These are phyloP conservation scores for Colletotrichum karsti DNA, from an alignment of 2,329 filamentous ascomycete genomes.

Conservation along the genomic window DNA sequence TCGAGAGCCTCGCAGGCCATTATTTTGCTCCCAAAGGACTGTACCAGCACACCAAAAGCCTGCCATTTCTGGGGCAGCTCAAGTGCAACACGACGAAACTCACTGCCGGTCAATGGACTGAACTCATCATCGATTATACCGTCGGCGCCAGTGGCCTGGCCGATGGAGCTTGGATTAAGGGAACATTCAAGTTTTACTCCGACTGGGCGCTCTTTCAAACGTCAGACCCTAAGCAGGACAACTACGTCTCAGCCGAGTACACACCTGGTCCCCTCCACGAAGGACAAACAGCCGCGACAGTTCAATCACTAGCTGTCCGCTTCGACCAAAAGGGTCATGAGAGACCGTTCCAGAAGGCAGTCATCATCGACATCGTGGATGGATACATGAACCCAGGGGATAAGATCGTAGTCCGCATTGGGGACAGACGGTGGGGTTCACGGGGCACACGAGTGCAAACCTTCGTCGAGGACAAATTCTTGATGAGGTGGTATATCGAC, in stretches of 20 bases:
- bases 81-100: slow-evolving; percentile 34
- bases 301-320: slow-evolving; percentile 40
- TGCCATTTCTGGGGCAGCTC: slow-evolving; percentile 39
- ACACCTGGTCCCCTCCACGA: slow-evolving; percentile 33
- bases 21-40: slow-evolving; percentile 38
- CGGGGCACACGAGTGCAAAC: slow-evolving; percentile 42
- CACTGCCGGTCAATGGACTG: slow-evolving; percentile 39
- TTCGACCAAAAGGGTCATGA: slow-evolving; percentile 49
- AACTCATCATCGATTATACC: slow-evolving; percentile 37
- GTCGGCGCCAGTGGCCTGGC: slow-evolving; percentile 41
- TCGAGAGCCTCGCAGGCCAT: slow-evolving; percentile 31
- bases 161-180: slow-evolving; percentile 46
- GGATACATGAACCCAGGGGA: slow-evolving; percentile 46
- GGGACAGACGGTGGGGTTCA: slow-evolving; percentile 40
- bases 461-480: slow-evolving; percentile 43
- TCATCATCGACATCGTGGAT: slow-evolving; percentile 45
- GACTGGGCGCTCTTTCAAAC: slow-evolving; percentile 46
- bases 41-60: slow-evolving; percentile 37
- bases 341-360: slow-evolving; percentile 46
- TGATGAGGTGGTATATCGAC: slow-evolving; percentile 46
- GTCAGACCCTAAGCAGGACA: slow-evolving; percentile 37
- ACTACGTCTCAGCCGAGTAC: slow-evolving; percentile 44
- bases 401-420: slow-evolving; percentile 41
- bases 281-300: slow-evolving; percentile 41
- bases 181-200: slow-evolving; percentile 48